phyloP scores from a whole-genome alignment of 2,329 filamentous ascomycete species.

The Aurifilum marmelostoma region DNA sequence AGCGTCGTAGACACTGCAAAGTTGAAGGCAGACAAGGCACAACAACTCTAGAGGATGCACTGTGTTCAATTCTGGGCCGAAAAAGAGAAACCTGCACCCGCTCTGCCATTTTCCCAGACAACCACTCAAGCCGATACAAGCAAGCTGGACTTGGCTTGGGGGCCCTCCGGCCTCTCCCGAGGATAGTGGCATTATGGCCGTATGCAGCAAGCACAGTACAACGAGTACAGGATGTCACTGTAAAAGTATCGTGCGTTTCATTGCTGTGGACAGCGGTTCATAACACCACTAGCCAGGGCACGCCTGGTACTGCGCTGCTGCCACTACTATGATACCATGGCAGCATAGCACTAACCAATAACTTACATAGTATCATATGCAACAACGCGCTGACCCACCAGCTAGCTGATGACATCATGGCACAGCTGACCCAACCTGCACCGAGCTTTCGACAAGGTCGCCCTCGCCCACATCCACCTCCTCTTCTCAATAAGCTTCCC shows the following conservation, averaged over 20 bases:
- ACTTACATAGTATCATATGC: neutral
- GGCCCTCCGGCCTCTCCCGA: too few species aligned
- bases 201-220: neutral
- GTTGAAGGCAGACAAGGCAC: neutral
- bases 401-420: slow-evolving; percentile 24
- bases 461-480: neutral
- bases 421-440: slow-evolving; percentile 15
- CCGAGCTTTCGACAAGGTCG: neutral
- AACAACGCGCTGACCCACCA: neutral
- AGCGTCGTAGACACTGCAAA: slow-evolving; percentile 11
- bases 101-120: too few species aligned
- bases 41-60: neutral
- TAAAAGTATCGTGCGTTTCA: too few species aligned
- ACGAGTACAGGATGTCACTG: neutral
- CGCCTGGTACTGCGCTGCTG: neutral
- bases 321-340: neutral
- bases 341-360: neutral
- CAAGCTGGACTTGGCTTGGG: too few species aligned
- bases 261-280: neutral
- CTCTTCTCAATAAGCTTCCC: neutral
- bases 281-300: neutral
- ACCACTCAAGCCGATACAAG: too few species aligned
- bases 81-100: neutral
- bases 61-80: neutral
- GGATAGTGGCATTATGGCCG: neutral